Base-by-base conservation (phyloP, 2,329 filamentous ascomycete species). In the Colletotrichum sp. region DNA sequence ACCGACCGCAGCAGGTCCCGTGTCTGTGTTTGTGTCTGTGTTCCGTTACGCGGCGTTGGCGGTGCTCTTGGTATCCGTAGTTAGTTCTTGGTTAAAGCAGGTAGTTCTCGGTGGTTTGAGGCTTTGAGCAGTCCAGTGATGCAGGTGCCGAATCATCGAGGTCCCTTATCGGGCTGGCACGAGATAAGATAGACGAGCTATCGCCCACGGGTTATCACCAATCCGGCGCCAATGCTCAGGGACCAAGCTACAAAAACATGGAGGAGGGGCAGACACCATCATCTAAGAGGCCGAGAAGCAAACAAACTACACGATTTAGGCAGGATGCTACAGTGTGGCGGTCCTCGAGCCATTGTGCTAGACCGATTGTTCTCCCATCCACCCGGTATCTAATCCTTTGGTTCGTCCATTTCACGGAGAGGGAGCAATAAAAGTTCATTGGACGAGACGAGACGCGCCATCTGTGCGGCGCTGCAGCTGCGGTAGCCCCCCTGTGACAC, bases 401-500 rank as follows among this genome's bases (percentile, higher is more conserved):
- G 21, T 30, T 55, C n/a, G 64, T 24, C 59, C 59, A 15, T 60
- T 12, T 26, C 21, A 60, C 15, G 1, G 6, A 28, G 57, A 30
- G 26, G 30, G 57, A 48, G 32, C 21, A 32, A n/a, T 21, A 26
- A 34, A 18, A 43, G 8, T 18, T 36, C n/a, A 64, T 24, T 55
- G 68, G 52, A 67, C 24, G n/a, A 59, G 59, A 75, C 28, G 9
- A 43, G 63, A 75, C 70, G 64, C 70, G 73, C 70, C 64, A 75
- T 68, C 73, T 64, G 73, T 75, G 70, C 65, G 71, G 66, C 67
- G 57, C 39, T 72, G 64, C 70, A 39, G 43, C 34, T 34, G 24
- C 63, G 32, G 34, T 34, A 61, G 32, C 55, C 30, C 30, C 59
- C 59, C 59, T 55, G 59, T 57, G 59, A 64, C 59, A 63, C 57